Base-by-base conservation (phyloP, 2,329 filamentous ascomycete species). In the Lecanicillium sp. region DNA sequence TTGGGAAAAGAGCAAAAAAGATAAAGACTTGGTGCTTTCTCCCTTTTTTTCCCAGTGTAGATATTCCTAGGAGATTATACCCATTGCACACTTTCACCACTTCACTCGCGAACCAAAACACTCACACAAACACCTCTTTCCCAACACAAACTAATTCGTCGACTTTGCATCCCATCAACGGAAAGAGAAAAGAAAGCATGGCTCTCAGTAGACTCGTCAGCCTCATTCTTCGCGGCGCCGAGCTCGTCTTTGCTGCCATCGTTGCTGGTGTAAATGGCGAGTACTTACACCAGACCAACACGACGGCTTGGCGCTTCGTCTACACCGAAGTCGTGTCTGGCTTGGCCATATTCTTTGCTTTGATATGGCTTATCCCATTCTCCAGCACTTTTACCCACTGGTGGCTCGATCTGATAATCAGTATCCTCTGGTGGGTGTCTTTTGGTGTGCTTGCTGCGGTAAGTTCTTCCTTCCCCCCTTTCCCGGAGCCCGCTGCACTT, bases 351-450 rank as follows among this genome's bases (percentile, higher is more conserved):
- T 57, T 89, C 29, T 64, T 85, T n/a, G 68, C 75, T 5, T 60
- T 89, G 18, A 56, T 89, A 45, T 85, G 83, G 75, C 67, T 88
- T 19, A 68, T 89, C 29, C 85, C 85, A 2, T 84, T 85, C 53
- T 73, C 75, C 3, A 64, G 65, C 36, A 71, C 68, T 33, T 85
- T 88, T 58, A 70, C 79, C 44, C 72, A 81, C 58, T 89, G 80
- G 72, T 80, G 80, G 1, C 64, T 79, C 49, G 85, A 90, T 52
- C 51, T 88, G 18, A 47, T 87, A 51, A 65, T 88, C 48, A 81
- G 78, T 32, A 60, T 80, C 40, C 68, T 74, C 35, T 88, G 82
- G 82, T 86, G 85, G 53, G 72, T 75, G 18, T 68, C 71, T 3
- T 86, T 85, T 49, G 80, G 78, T 28, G 64, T 85, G 5, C 64